A percentile compares a stretch with the other conserved stretches of the same genome.
Conservation (phyloP, 768 basidiomycete species). For the Pleurotus cornucopiae region DNA sequence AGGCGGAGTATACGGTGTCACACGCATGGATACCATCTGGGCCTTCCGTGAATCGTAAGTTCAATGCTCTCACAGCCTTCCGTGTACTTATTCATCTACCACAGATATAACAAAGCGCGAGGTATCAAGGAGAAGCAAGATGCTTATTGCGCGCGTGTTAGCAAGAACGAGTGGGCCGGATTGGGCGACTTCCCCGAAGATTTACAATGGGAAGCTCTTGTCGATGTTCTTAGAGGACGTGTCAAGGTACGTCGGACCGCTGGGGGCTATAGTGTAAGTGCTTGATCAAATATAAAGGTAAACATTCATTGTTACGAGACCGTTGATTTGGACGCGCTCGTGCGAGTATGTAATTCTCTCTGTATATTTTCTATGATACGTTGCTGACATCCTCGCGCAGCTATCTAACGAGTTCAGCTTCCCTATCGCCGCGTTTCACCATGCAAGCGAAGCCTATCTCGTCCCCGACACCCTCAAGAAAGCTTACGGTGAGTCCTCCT, state of each 20-base stretch:
- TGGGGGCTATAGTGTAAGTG: constrained; percentile 8
- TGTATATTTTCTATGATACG: neutral
- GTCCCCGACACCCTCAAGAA: constrained; percentile 78
- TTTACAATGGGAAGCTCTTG: constrained; percentile 70
- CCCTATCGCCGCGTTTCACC: constrained; percentile 71
- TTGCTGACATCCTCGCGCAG: constrained; percentile 12
- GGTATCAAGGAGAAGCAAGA: constrained; percentile 64
- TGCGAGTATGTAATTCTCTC: constrained; percentile 37
- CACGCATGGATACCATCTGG: constrained; percentile 66
- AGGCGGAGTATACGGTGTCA: constrained; percentile 42
- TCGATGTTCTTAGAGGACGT: constrained; percentile 73
- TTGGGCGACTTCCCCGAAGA: constrained; percentile 60
- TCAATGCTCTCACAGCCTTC: neutral
- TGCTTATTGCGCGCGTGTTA: constrained; percentile 50
- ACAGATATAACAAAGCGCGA: constrained; percentile 57
- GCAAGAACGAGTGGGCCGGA: constrained; percentile 41
- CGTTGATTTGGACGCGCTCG: constrained; percentile 67
- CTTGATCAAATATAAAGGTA: constrained; percentile 27
- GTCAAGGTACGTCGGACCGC: constrained; percentile 46
- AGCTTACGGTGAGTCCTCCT: constrained; percentile 44
- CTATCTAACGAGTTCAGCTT: constrained; percentile 69
- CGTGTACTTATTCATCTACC: constrained; percentile 18
- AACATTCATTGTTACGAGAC: constrained; percentile 59
- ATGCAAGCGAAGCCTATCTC: constrained; percentile 81
- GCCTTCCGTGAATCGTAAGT: constrained; percentile 54